Conservation (phyloP, 1,284 basidiomycete genomes). For the Anthracocystis panici-leucophaei region DNA sequence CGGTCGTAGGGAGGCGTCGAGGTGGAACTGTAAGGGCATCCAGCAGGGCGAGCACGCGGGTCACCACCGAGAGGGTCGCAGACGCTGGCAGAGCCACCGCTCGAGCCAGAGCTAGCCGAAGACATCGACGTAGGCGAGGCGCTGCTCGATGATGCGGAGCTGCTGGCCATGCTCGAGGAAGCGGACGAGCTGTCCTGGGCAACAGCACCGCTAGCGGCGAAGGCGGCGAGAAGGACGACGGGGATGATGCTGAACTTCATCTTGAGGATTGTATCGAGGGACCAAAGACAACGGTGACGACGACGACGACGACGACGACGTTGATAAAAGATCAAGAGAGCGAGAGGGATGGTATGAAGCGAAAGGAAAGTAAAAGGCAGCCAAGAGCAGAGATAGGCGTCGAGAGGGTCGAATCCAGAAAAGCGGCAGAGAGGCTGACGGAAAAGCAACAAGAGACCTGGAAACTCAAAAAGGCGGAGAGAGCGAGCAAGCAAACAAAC, state of each 20-base stretch:
- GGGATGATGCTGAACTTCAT: constrained; percentile 61
- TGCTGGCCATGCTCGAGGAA: constrained; percentile 21
- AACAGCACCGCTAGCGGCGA: constrained; percentile 49
- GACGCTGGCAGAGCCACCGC: constrained; percentile 31
- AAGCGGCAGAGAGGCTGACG: not conserved
- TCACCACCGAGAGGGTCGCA: constrained; percentile 56
- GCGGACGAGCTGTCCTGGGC: constrained; percentile 48
- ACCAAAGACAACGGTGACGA: constrained; percentile 6
- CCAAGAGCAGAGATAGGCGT: not conserved
- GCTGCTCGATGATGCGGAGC: constrained; percentile 23
- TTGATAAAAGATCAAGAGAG: not conserved
- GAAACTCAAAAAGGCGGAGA: constrained; percentile 3
- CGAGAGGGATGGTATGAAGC: constrained; percentile 11
- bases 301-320: not conserved
- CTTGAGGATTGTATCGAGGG: constrained; percentile 15
- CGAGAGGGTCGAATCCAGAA: not conserved
- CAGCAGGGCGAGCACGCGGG: constrained; percentile 26
- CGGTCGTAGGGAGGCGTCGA: constrained; percentile 58
- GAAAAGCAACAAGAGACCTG: not conserved
- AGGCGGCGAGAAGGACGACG: constrained; percentile 53
- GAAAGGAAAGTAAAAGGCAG: constrained; percentile 4
- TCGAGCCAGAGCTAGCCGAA: constrained; percentile 17
- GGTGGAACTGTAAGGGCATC: constrained; percentile 60
- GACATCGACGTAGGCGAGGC: constrained; percentile 37
- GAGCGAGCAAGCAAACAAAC: not conserved